Evolutionary conservation across 2,329 filamentous ascomycete species (phyloP).

Genomic region (Alternaria rosae): DNA sequence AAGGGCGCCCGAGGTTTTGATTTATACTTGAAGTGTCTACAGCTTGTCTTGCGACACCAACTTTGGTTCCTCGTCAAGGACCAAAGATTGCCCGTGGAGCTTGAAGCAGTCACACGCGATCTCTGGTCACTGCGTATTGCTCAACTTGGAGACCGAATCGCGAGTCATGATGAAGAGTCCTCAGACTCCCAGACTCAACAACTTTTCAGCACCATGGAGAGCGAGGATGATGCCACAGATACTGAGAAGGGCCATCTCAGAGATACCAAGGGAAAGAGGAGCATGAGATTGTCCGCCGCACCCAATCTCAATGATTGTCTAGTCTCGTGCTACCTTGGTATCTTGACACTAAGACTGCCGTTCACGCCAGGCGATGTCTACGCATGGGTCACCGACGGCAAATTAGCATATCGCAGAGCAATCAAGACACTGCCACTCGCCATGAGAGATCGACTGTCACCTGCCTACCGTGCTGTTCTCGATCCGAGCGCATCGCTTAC

Average conservation of each 20-base stretch:
- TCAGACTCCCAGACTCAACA: conserved; percentile 55
- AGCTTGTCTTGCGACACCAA: conserved; percentile 85
- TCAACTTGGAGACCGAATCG: conserved; percentile 58
- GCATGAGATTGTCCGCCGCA: conserved; percentile 58
- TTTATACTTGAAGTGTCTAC: conserved; percentile 83
- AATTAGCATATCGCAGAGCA: conserved; percentile 75
- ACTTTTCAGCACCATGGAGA: conserved; percentile 66
- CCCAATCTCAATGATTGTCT: conserved; percentile 79
- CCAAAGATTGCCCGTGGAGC: conserved; percentile 71
- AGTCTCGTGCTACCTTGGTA: conserved; percentile 80
- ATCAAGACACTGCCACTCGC: conserved; percentile 65
- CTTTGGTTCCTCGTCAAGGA: conserved; percentile 73
- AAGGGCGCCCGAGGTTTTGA: conserved; percentile 73
- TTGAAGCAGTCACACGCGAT: conserved; percentile 82
- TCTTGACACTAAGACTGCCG: conserved; percentile 76
- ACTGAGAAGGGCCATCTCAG: conserved; percentile 26
- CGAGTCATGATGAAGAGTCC: conserved; percentile 40
- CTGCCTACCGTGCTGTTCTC: conserved; percentile 66
- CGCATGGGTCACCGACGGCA: conserved; percentile 69
- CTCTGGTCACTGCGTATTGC: conserved; percentile 82
- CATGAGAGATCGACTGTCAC: conserved; percentile 71
- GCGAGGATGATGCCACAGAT: conserved; percentile 50
- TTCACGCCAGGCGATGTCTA: conserved; percentile 76
- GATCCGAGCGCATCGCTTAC: conserved; percentile 60
- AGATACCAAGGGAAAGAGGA: conserved; percentile 42